Base-by-base conservation (phyloP, 2,329 filamentous ascomycete species). In the Epichloe aotearoae region DNA sequence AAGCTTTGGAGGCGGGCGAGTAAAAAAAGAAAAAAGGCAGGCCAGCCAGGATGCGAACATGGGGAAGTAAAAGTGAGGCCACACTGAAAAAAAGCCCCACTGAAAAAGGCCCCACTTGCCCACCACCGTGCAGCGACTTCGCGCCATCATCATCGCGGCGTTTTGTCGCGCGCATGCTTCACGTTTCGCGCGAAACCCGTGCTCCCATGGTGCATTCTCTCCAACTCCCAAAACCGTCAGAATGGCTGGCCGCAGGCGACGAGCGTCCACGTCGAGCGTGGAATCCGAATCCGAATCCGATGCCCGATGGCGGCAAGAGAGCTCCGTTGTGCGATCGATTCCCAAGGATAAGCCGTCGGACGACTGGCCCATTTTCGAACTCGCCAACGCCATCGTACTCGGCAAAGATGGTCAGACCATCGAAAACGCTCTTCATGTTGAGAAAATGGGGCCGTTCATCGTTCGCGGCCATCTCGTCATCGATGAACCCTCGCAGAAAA, bases 361-460 rank as follows among this genome's bases (percentile, higher is more conserved):
- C 57, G 66, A 79, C 15, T 84, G 79, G 73, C 78, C 81, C 3
- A 74, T 74, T 46, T 86, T 84, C 60, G 69, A 78, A 5, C 69
- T 88, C 41, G 70, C 62, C 47, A 74, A 86, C 59, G 82, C 76
- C 38, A 71, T 76, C 17, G 73, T 87, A n/a, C 74, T 77, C 54
- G 66, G 69, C 46, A 71, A 67, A 45, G 72, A 81, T 56, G 75
- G 77, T 33, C 64, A 65, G 30, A 73, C 72, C n/a, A 62, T 78
- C 3, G 77, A 75, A 30, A 85, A 78, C 59, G 73, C 84, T 5
- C 71, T 88, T 4, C 64, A 78, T 45, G 79, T 83, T 3, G 75
- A 77, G 56, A 64, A 75, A 0, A 70, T 78, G 42, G 77, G 80
- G 0, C 83, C 83, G 0, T 75, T 84, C 51, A 73, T 74, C 6